These are phyloP conservation scores for Podaxis sp. DNA, from an alignment of 768 basidiomycete species.

Conservation along the genomic window DNA sequence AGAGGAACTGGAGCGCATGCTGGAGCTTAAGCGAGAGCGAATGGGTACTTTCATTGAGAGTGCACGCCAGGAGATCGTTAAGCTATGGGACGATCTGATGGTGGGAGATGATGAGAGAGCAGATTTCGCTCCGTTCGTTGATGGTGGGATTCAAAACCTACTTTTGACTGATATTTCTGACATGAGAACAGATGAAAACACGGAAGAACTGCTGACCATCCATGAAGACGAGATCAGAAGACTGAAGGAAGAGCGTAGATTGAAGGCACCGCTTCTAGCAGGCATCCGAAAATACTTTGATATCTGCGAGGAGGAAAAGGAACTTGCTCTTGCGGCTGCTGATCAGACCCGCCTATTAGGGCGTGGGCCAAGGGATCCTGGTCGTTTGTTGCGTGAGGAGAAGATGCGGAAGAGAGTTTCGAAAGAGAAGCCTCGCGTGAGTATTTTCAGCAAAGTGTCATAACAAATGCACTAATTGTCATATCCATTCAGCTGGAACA, in stretches of 20 bases:
- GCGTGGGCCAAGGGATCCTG: slow-evolving; percentile 79
- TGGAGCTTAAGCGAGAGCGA: slow-evolving; percentile 82
- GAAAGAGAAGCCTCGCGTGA: slow-evolving; percentile 89
- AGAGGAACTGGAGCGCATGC: slow-evolving; percentile 86
- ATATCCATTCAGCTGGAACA: slow-evolving; percentile 68
- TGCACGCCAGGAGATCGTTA: slow-evolving; percentile 77
- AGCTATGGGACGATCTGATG: slow-evolving; percentile 86
- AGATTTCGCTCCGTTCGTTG: slow-evolving; percentile 78
- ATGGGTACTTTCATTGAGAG: slow-evolving; percentile 83
- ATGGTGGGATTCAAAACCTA: slow-evolving; percentile 51
- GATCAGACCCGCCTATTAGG: slow-evolving; percentile 84
- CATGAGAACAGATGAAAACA: slow-evolving; percentile 66
- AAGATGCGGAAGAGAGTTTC: slow-evolving; percentile 94
- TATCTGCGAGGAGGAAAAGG: slow-evolving; percentile 86
- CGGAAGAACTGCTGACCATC: slow-evolving; percentile 79
- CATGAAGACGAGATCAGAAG: slow-evolving; percentile 85
- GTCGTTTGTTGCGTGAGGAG: slow-evolving; percentile 86
- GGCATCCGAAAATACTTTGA: slow-evolving; percentile 87
- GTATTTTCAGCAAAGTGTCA: slow-evolving; percentile 23
- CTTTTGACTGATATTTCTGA: slow-evolving; percentile 7
- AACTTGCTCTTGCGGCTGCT: slow-evolving; percentile 74
- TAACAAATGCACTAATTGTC: neutral
- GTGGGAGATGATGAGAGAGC: slow-evolving; percentile 77
- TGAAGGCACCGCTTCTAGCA: slow-evolving; percentile 73
- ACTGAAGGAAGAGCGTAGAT: slow-evolving; percentile 78